phyloP scores from a whole-genome alignment of 306 rosid species.

The Prunus davidiana region DNA sequence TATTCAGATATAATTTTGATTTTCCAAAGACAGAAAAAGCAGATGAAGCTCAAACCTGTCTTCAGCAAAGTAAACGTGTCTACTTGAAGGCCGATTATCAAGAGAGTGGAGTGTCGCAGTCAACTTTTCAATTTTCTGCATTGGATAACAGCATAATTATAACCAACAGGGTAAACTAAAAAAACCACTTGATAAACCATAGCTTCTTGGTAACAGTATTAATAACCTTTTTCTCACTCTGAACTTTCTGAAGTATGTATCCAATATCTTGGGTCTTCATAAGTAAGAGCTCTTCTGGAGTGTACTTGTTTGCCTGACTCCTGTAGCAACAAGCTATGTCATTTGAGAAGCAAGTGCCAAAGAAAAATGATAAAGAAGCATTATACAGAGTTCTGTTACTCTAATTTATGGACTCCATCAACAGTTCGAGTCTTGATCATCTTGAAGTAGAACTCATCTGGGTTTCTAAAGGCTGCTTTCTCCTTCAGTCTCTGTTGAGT shows the following conservation, averaged over 20 bases:
- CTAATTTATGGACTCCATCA: constrained; percentile 62
- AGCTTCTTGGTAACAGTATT: constrained; percentile 5
- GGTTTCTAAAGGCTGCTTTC: constrained; percentile 63
- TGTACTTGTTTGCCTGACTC: constrained; percentile 66
- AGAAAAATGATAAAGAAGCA: not conserved
- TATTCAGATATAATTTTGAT: not conserved
- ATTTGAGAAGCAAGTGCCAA: not conserved
- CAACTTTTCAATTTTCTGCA: constrained; percentile 76
- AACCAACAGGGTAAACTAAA: not conserved
- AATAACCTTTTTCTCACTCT: constrained; percentile 71
- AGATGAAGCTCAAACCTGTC: constrained; percentile 52
- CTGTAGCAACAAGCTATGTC: constrained; percentile 28
- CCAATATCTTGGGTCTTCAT: constrained; percentile 88
- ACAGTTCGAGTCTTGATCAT: constrained; percentile 56
- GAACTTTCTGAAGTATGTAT: constrained; percentile 69
- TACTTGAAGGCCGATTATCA: constrained; percentile 45
- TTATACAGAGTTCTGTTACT: constrained; percentile 30
- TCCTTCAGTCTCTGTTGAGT: constrained; percentile 62
- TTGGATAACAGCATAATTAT: constrained; percentile 7
- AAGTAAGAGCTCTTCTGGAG: constrained; percentile 63
- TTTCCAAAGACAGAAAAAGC: not conserved
- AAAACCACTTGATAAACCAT: constrained; percentile 5
- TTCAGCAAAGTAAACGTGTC: constrained; percentile 63
- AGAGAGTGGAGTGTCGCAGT: constrained; percentile 56
- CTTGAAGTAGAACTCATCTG: constrained; percentile 84